Evolutionary conservation across 108 stramenopile genomes (phyloP), one percentile per base, ranked within the genome.

Genomic region (Discostella stelligeroides): DNA sequence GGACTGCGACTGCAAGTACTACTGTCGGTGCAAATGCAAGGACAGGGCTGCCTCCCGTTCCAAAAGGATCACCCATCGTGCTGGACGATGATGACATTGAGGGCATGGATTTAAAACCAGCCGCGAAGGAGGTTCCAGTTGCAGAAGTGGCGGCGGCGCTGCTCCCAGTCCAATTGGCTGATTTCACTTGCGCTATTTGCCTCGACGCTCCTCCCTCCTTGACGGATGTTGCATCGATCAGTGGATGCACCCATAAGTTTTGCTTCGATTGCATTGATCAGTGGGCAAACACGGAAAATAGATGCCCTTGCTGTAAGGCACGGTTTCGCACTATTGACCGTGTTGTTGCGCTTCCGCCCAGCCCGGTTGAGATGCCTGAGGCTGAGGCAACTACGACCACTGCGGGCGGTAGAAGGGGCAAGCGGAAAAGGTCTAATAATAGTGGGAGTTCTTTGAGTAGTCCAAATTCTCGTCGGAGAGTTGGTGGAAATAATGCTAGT

Each of bases 221-320:
- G 29, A 30, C 55, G 25, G 71, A 79, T 23, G 47, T 72, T 7
- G 78, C 78, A 14, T 60, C 60, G 1, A 79, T 79, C 25, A 48
- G 41, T 0, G 78, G 71, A 15, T 79, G 78, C 48, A 63, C 51
- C 12, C 78, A 79, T 42, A 46, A 55, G 28, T 79, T 79, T 51
- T 79, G 78, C 70, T 79, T 79, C 57, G 78, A 79, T 54, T 79
- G 78, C 43, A 79, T 79, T 45, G 78, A 79, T 39, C 29, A 49
- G 39, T 79, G 78, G 78, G 78, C 78, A 6, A 39, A 27, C 13
- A 79, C 71, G 47, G 78, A 79, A 45, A 79, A 79, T 50, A 62
- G 40, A 28, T 79, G 78, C 47, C 78, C 78, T 21, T 68, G 66
- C 47, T 79, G 78, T 28, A 79, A 79, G 50, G 21, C 53, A 24